Evolutionary conservation across 2,329 filamentous ascomycete species (phyloP).

Genomic region (Aureobasidium sp.): DNA sequence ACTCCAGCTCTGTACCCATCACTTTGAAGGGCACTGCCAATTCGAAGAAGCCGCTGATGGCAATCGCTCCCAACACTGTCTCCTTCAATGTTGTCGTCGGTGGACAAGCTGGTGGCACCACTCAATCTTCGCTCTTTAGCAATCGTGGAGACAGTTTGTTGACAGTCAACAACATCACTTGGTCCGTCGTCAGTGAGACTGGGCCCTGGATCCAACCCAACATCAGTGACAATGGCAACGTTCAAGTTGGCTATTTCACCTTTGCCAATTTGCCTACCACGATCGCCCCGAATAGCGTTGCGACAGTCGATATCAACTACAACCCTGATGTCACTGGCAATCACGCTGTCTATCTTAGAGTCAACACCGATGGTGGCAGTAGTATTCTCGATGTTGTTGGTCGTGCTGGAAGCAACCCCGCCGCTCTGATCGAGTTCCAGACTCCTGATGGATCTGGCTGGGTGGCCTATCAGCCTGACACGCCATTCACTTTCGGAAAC

Average conservation of each 20-base stretch:
- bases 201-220: slow-evolving; percentile 52
- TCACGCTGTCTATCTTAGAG: slow-evolving; percentile 54
- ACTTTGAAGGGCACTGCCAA: slow-evolving; percentile 56
- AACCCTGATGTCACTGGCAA: slow-evolving; percentile 53
- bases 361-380: slow-evolving; percentile 58
- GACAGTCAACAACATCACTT: slow-evolving; percentile 49
- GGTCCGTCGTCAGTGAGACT: slow-evolving; percentile 47
- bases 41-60: slow-evolving; percentile 52
- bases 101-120: slow-evolving; percentile 36
- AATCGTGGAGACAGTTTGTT: slow-evolving; percentile 58
- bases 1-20: slow-evolving; percentile 52
- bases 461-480: slow-evolving; percentile 50
- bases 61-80: slow-evolving; percentile 53
- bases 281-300: slow-evolving; percentile 45
- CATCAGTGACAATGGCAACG: slow-evolving; percentile 35
- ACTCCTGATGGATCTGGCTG: slow-evolving; percentile 56
- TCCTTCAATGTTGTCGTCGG: slow-evolving; percentile 58
- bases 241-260: slow-evolving; percentile 54
- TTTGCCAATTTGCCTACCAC: slow-evolving; percentile 52
- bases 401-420: slow-evolving; percentile 55
- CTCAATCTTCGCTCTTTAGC: slow-evolving; percentile 52
- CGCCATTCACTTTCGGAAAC: slow-evolving; percentile 61
- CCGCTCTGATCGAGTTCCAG: slow-evolving; percentile 62
- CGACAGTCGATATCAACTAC: slow-evolving; percentile 53
- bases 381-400: slow-evolving; percentile 55